Evolutionary conservation across 192 early-diverging fungal genomes (phyloP), one percentile per base, ranked within the genome.

Genomic region (Coemansia sp.): DNA sequence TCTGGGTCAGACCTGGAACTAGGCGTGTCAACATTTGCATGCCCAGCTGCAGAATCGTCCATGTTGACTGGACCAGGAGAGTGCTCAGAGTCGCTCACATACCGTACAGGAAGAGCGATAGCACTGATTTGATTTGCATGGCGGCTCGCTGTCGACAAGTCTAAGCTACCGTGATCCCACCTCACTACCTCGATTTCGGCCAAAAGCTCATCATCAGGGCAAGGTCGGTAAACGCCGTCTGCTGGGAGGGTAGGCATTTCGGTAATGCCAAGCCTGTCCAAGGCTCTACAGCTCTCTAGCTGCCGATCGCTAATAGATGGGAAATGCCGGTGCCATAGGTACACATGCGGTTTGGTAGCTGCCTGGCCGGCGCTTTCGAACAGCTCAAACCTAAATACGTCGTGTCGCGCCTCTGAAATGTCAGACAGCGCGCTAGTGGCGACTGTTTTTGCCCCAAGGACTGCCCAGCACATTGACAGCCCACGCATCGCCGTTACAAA

Each of bases 301-400:
- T 32, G 45, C 57, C n/a, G 57, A 7, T 22, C 53, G 37, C 43
- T 53, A 24, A 64, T 71, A 15, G 69, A 63, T 20, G 39, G 69
- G 14, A 74, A 19, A 20, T 64, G 43, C 9, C 47, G 38, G 35
- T 79, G 77, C 77, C 77, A 79, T 20, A 79, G 41, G 56, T 79
- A 79, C 45, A 39, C 32, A 38, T 54, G 53, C 15, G 65, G 65
- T 39, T 47, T 35, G 3, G 1, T 14, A 20, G 43, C 40, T 3
- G 24, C 25, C 24, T 39, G 29, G 17, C 56, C 32, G 11, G 20
- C 19, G 29, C 20, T 20, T 9, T 38, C 47, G 17, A 77, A 77
- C 24, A 71, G 36, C 8, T 35, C 25, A 6, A 22, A 32, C 27
- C 45, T n/a, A 42, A 74, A 68, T 7, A 29, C 27, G 9, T 14